These are phyloP conservation scores for Tolypocladium album DNA, from an alignment of 2,329 filamentous ascomycete species.

Conservation along the genomic window DNA sequence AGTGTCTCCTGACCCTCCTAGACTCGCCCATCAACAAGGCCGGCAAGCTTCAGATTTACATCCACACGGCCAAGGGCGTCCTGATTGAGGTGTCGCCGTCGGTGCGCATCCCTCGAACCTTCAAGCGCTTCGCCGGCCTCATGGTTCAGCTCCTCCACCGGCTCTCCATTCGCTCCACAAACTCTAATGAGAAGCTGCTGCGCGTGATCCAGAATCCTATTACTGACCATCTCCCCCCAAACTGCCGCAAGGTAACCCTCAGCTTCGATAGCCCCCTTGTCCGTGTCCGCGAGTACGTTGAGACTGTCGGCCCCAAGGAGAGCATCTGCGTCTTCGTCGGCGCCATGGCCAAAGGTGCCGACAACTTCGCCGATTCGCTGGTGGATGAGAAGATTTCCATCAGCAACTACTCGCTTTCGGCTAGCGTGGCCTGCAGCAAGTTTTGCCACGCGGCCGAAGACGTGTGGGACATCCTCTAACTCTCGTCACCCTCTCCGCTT, in stretches of 20 bases:
- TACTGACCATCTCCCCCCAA: constrained; percentile 89
- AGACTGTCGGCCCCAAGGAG: constrained; percentile 66
- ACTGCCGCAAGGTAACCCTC: constrained; percentile 94
- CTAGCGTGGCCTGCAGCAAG: constrained; percentile 97
- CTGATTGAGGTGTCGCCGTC: constrained; percentile 97
- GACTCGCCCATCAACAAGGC: constrained; percentile 99
- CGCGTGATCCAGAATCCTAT: constrained; percentile 98
- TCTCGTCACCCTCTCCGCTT: neutral
- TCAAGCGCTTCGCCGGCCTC: constrained; percentile 95
- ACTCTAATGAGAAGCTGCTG: constrained; percentile 93
- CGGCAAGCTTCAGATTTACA: constrained; percentile 94
- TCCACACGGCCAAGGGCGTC: constrained; percentile 93
- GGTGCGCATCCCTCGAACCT: constrained; percentile 93
- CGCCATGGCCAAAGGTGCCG: constrained; percentile 94
- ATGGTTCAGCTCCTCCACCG: constrained; percentile 98
- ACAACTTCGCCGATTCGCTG: constrained; percentile 88
- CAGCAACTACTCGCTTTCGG: constrained; percentile 94
- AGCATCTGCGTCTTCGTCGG: constrained; percentile 97
- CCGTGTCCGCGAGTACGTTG: constrained; percentile 80
- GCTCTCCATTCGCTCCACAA: constrained; percentile 89
- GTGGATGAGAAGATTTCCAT: constrained; percentile 98
- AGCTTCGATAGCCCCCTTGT: constrained; percentile 88
- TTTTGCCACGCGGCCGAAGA: constrained; percentile 98
- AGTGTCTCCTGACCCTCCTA: constrained; percentile 94
- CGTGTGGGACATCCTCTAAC: constrained; percentile 83